Conservation (phyloP, 2,329 filamentous ascomycete genomes). For the Aspergillus eucalypticola region DNA sequence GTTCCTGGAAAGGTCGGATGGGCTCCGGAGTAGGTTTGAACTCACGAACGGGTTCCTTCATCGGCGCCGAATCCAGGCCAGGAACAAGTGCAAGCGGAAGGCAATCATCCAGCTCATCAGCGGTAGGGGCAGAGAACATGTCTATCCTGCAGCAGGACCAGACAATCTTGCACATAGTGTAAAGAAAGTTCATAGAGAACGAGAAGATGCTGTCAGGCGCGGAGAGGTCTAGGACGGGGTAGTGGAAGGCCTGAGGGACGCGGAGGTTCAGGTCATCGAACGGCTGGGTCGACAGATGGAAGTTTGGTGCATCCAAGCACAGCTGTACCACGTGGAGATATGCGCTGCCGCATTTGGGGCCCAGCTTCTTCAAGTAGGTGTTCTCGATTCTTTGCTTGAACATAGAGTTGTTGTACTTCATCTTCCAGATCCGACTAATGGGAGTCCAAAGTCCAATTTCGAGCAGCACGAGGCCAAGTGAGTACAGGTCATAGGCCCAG, state of each 20-base stretch:
- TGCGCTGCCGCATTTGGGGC: constrained; percentile 62
- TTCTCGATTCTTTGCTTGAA: constrained; percentile 66
- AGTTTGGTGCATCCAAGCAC: constrained; percentile 61
- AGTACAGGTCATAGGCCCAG: constrained; percentile 59
- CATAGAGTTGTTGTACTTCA: constrained; percentile 62
- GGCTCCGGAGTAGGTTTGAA: constrained; percentile 18
- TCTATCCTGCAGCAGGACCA: constrained; percentile 47
- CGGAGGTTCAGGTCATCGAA: constrained; percentile 44
- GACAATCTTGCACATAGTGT: constrained; percentile 44
- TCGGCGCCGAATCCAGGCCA: constrained; percentile 30
- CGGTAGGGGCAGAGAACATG: constrained; percentile 42
- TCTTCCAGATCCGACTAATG: constrained; percentile 63
- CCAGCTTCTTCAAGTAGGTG: constrained; percentile 62
- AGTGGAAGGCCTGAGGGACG: constrained; percentile 43
- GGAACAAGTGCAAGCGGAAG: constrained; percentile 44
- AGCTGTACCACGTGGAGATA: constrained; percentile 64
- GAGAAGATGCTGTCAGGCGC: constrained; percentile 43
- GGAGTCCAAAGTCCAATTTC: constrained; percentile 67
- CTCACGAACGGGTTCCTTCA: constrained; percentile 22
- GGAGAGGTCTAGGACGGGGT: constrained; percentile 45
- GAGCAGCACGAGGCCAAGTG: constrained; percentile 61
- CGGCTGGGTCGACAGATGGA: constrained; percentile 43
- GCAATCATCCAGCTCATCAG: constrained; percentile 44
- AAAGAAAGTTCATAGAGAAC: constrained; percentile 48
- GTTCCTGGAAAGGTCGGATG: constrained; percentile 19